phyloP scores from a whole-genome alignment of 768 basidiomycete species.

The Rhodocollybia butyracea region DNA sequence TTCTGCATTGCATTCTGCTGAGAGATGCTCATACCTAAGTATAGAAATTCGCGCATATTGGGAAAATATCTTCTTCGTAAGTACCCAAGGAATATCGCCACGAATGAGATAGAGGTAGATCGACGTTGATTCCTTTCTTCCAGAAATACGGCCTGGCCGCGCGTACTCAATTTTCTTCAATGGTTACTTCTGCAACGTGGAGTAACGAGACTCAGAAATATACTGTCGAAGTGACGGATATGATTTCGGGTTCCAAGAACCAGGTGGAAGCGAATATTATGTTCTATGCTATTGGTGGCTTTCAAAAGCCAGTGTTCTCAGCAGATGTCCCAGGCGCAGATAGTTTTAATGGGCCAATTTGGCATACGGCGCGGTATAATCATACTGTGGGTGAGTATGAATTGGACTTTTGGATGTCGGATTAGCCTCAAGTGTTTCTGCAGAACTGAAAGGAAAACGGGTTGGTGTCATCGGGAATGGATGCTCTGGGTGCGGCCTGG shows the following conservation, averaged over 20 bases:
- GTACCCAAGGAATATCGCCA: slow-evolving; percentile 19
- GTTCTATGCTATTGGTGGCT: slow-evolving; percentile 49
- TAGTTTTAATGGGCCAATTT: slow-evolving; percentile 45
- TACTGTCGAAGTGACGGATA: slow-evolving; percentile 34
- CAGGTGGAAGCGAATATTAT: slow-evolving; percentile 40
- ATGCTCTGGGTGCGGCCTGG: slow-evolving; percentile 49
- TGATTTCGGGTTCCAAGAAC: slow-evolving; percentile 30
- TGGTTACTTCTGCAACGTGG: slow-evolving; percentile 43
- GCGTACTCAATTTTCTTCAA: slow-evolving; percentile 39
- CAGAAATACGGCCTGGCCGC: slow-evolving; percentile 12
- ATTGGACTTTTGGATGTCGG: neutral
- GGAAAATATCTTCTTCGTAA: slow-evolving; percentile 43
- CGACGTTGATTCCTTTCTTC: too few relatives aligned
- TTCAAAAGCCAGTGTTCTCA: slow-evolving; percentile 43
- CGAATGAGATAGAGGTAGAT: too few relatives aligned
- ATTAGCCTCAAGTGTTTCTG: neutral
- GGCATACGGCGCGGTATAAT: slow-evolving; percentile 56
- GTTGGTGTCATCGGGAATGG: slow-evolving; percentile 66
- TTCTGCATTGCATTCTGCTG: too few relatives aligned
- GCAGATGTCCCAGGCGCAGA: slow-evolving; percentile 40
- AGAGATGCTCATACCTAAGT: too few relatives aligned
- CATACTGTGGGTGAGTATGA: slow-evolving; percentile 36
- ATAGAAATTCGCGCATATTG: slow-evolving; percentile 53
- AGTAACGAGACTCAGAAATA: slow-evolving; percentile 39
- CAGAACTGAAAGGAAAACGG: slow-evolving; percentile 42